phyloP scores from a whole-genome alignment of 2,329 filamentous ascomycete genomes.

The Diaporthe humulicola region DNA sequence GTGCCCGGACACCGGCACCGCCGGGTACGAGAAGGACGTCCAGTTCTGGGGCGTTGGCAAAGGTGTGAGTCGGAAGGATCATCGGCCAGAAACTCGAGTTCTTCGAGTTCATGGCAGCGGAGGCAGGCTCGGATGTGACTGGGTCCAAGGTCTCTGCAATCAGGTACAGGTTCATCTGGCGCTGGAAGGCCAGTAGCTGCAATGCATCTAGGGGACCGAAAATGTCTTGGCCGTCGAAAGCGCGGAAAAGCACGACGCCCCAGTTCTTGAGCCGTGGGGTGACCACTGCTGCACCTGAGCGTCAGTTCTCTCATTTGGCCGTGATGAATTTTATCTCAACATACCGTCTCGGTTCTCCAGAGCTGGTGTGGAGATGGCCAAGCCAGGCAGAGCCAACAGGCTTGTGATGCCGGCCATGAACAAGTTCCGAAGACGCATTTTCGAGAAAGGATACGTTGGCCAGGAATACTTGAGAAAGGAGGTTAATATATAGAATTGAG shows the following conservation, averaged over 20 bases:
- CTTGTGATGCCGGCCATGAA: background rate
- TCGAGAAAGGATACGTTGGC: background rate
- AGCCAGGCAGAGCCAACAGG: background rate
- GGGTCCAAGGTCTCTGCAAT: conserved; percentile 57
- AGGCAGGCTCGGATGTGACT: conserved; percentile 52
- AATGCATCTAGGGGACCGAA: conserved; percentile 62
- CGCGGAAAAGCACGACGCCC: conserved; percentile 59
- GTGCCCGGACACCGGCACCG: conserved; percentile 62
- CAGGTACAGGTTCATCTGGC: conserved; percentile 55
- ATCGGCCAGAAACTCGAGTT: conserved; percentile 52
- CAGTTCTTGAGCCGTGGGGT: conserved; percentile 45
- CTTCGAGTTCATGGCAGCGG: conserved; percentile 47
- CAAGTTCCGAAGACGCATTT: background rate
- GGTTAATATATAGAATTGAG: fast-evolving
- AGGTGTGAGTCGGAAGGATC: conserved; percentile 63
- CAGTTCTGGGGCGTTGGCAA: conserved; percentile 63
- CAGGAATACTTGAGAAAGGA: too few relatives aligned
- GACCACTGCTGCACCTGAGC: background rate
- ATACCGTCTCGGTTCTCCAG: background rate
- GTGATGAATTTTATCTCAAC: background rate
- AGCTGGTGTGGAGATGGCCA: background rate
- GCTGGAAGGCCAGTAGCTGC: conserved; percentile 53
- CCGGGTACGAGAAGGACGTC: conserved; percentile 78
- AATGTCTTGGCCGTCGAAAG: conserved; percentile 60
- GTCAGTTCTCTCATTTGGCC: background rate